Evolutionary conservation across 345 rosid genomes (phyloP).

Genomic region (Trapa incisa): DNA sequence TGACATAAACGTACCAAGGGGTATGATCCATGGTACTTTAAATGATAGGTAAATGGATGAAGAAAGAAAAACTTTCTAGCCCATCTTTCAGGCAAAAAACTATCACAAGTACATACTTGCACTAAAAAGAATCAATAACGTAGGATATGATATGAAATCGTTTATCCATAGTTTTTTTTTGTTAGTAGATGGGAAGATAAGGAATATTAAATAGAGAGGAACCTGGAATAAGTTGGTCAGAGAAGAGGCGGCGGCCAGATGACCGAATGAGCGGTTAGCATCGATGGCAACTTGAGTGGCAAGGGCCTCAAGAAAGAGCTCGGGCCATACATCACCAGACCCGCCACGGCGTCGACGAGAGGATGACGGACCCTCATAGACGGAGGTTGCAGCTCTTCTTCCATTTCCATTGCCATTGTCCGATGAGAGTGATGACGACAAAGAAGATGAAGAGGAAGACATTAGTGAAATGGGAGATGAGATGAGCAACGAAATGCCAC

Average conservation of each 20-base stretch:
- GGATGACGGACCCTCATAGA: conserved; percentile 51
- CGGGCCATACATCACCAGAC: conserved; percentile 74
- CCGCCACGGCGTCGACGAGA: conserved; percentile 42
- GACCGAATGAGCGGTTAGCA: conserved; percentile 41
- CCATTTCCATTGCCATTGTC: conserved; percentile 23
- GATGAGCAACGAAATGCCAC: background rate
- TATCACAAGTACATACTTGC: background rate
- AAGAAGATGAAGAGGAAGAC: conserved; percentile 7
- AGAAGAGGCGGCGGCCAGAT: conserved; percentile 63
- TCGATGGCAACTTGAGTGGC: conserved; percentile 61
- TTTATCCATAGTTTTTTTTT: background rate
- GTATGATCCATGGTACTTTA: background rate
- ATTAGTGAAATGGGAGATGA: background rate
- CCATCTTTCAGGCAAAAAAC: background rate
- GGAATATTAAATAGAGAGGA: background rate
- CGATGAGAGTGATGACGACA: conserved; percentile 22
- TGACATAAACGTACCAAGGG: background rate
- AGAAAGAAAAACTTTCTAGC: background rate
- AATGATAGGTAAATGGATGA: background rate
- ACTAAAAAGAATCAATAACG: background rate
- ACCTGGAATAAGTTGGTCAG: conserved; percentile 74
- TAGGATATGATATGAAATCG: too few species aligned
- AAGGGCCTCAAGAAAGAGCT: conserved; percentile 77
- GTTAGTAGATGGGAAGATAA: too few species aligned
- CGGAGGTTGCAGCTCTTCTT: conserved; percentile 18